These are phyloP conservation scores for Rhododendron griersonianum DNA, from an alignment of 148 eudicot genomes.

Conservation along the genomic window DNA sequence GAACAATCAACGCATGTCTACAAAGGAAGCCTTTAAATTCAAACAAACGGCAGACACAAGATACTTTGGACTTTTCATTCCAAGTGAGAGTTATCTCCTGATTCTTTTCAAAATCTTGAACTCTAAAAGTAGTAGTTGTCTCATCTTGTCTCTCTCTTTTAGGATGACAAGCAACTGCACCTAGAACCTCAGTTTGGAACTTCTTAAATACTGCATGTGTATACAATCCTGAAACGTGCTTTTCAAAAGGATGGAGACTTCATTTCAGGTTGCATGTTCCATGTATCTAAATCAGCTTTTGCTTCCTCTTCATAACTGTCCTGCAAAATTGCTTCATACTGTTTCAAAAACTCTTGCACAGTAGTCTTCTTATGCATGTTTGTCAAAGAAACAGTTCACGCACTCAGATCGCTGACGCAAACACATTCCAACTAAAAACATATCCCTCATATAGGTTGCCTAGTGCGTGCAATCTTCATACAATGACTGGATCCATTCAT, in stretches of 20 bases:
- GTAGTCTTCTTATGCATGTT: no score
- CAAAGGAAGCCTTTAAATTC: slow-evolving; percentile 88
- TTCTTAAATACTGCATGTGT: slow-evolving; percentile 79
- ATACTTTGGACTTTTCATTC: slow-evolving; percentile 65
- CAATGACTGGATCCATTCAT: no score
- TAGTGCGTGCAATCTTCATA: no score
- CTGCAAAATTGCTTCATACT: no score
- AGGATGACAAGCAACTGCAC: slow-evolving; percentile 84
- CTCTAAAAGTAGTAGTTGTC: slow-evolving; percentile 32
- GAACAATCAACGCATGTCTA: slow-evolving; percentile 91
- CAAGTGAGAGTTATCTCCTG: slow-evolving; percentile 56
- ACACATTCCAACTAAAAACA: no score
- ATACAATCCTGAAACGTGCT: slow-evolving; percentile 62
- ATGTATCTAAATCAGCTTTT: slow-evolving; percentile 67
- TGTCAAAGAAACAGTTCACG: no score
- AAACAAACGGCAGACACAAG: slow-evolving; percentile 62
- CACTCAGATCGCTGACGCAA: no score
- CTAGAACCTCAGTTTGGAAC: slow-evolving; percentile 83
- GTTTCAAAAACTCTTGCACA: no score
- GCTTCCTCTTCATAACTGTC: no score
- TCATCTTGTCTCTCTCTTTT: neutral
- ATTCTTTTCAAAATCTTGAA: slow-evolving; percentile 64
- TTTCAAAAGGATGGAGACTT: slow-evolving; percentile 96
- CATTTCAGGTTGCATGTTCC: slow-evolving; percentile 66
- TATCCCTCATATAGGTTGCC: no score